A percentile compares a stretch with the other conserved stretches of the same genome.
phyloP scores from a whole-genome alignment of 1,139 yeast species.

The Yamadazyma oceani region DNA sequence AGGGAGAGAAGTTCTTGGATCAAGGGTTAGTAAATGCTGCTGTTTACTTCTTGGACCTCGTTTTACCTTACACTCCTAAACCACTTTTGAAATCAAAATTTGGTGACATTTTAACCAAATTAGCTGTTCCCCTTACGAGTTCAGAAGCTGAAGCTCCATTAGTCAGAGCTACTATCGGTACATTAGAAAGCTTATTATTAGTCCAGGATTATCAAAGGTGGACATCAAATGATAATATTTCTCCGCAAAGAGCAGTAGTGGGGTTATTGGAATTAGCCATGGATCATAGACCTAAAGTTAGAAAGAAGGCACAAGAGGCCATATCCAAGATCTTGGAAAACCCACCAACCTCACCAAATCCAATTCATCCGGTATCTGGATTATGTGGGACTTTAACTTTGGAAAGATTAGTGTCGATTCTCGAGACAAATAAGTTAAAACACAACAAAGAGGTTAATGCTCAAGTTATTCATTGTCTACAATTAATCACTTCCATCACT shows the following conservation, averaged over 20 bases:
- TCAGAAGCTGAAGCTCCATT: slow-evolving; percentile 80
- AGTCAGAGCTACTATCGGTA: slow-evolving; percentile 80
- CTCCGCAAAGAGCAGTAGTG: slow-evolving; percentile 79
- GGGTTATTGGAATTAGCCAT: slow-evolving; percentile 79
- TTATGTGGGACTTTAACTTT: slow-evolving; percentile 71
- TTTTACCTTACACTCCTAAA: slow-evolving; percentile 74
- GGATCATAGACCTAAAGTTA: slow-evolving; percentile 92
- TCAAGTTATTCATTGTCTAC: slow-evolving; percentile 72
- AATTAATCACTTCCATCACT: slow-evolving; percentile 67
- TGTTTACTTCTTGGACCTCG: slow-evolving; percentile 77
- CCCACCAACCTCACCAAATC: slow-evolving; percentile 82
- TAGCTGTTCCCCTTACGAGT: slow-evolving; percentile 78
- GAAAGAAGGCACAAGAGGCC: slow-evolving; percentile 94
- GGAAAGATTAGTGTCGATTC: slow-evolving; percentile 48
- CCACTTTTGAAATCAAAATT: slow-evolving; percentile 70
- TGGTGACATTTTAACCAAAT: slow-evolving; percentile 69
- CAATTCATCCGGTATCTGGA: slow-evolving; percentile 73
- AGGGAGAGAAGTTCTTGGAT: slow-evolving; percentile 55
- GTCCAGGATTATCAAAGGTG: slow-evolving; percentile 84
- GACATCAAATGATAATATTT: slow-evolving; percentile 53
- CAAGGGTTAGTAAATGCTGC: slow-evolving; percentile 68
- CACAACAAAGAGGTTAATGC: slow-evolving; percentile 49
- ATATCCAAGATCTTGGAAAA: slow-evolving; percentile 57
- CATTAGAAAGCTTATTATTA: slow-evolving; percentile 72
- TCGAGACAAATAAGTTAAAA: slow-evolving; percentile 37